phyloP scores from a whole-genome alignment of 805 yeast genomes.

The Candida dajiaensis region DNA sequence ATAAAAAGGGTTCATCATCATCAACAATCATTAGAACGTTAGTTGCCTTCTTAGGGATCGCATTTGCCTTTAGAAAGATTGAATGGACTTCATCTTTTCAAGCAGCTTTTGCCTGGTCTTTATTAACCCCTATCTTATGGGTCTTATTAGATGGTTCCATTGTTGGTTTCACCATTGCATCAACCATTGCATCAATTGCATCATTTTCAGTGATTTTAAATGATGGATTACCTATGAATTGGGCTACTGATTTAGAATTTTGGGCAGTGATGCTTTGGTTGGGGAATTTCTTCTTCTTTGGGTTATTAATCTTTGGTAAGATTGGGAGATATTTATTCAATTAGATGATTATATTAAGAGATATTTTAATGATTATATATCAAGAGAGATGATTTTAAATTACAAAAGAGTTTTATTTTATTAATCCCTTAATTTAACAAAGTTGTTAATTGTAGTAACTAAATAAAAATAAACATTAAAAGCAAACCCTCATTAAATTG shows the following conservation, averaged over 20 bases:
- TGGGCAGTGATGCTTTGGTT: slow-evolving; percentile 45
- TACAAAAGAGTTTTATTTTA: too few species aligned
- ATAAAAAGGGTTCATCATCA: slow-evolving; percentile 2
- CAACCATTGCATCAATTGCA: slow-evolving; percentile 23
- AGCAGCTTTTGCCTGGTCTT: slow-evolving; percentile 56
- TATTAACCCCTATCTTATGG: slow-evolving; percentile 64
- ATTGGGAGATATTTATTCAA: slow-evolving; percentile 50
- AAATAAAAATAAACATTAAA: too few species aligned
- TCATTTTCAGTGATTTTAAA: slow-evolving; percentile 18
- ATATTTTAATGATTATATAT: too few species aligned
- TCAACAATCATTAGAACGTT: slow-evolving; percentile 31
- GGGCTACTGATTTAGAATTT: slow-evolving; percentile 51
- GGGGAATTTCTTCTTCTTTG: slow-evolving; percentile 61
- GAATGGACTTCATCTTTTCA: slow-evolving; percentile 67
- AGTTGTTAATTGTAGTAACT: too few species aligned
- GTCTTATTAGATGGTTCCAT: slow-evolving; percentile 53
- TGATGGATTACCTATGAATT: slow-evolving; percentile 9
- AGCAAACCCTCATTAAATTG: too few species aligned
- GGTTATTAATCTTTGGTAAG: slow-evolving; percentile 62
- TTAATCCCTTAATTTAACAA: too few species aligned
- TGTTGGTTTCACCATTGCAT: slow-evolving; percentile 40
- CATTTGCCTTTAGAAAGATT: slow-evolving; percentile 61
- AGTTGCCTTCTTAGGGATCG: slow-evolving; percentile 64
- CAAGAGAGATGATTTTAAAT: too few species aligned
- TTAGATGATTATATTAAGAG: not conserved